phyloP scores from a whole-genome alignment of 352 stramenopile species.

The Pythium rishiriense region DNA sequence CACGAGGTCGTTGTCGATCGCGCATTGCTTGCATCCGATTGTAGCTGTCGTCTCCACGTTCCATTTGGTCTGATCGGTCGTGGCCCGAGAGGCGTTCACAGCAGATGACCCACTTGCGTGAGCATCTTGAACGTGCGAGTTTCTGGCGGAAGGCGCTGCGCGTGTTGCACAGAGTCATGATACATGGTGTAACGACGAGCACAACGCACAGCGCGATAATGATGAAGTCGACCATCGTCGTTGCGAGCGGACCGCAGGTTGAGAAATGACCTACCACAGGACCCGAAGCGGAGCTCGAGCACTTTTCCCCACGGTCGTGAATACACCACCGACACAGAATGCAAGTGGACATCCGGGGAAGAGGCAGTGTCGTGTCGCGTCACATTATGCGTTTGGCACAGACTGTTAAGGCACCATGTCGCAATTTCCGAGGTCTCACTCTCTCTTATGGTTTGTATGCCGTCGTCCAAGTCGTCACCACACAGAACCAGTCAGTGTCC shows the following conservation, averaged over 20 bases:
- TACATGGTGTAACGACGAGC: slow-evolving; percentile 7
- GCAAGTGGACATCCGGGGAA: too few relatives aligned
- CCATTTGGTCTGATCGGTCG: neutral
- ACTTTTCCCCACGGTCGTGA: too few relatives aligned
- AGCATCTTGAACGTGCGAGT: neutral
- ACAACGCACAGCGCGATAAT: neutral
- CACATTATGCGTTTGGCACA: too few relatives aligned
- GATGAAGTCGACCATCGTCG: slow-evolving; percentile 5
- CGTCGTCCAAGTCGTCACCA: too few relatives aligned
- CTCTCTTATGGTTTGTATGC: too few relatives aligned
- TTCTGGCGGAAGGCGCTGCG: neutral
- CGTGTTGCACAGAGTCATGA: neutral
- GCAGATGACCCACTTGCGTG: slow-evolving; percentile 1
- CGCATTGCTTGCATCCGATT: neutral
- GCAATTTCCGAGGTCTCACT: too few relatives aligned
- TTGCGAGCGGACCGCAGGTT: neutral
- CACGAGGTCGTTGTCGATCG: neutral
- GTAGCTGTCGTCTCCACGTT: neutral
- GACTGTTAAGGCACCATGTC: too few relatives aligned
- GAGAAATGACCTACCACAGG: too few relatives aligned
- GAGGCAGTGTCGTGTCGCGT: too few relatives aligned
- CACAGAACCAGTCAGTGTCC: too few relatives aligned
- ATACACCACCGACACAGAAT: too few relatives aligned
- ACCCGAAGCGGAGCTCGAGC: too few relatives aligned
- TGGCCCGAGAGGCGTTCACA: slow-evolving; percentile 1